Evolutionary conservation across 306 rosid genomes (phyloP).

Genomic region (Acmispon strigosus): DNA sequence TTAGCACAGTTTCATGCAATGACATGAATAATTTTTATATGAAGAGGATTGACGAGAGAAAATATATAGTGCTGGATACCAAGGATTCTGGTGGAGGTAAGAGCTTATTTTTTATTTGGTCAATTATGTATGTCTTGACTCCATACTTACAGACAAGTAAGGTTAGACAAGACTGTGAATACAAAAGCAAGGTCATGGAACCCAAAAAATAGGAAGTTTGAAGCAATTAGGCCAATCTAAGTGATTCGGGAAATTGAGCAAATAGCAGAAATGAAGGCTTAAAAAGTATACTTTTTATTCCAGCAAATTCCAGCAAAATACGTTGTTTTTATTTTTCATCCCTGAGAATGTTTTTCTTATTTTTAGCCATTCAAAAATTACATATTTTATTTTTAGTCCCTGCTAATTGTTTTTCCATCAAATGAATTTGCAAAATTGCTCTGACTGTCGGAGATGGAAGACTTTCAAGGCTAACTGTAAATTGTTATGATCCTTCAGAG

Average conservation of each 20-base stretch:
- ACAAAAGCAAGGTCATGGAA: neutral
- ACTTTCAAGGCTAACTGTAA: neutral
- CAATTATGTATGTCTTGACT: conserved; percentile 14
- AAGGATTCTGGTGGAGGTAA: neutral
- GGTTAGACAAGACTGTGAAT: neutral
- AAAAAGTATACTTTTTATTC: too few species aligned
- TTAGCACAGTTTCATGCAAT: neutral
- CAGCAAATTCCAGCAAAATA: too few species aligned
- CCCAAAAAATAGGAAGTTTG: neutral
- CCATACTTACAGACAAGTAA: neutral
- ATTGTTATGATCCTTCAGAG: neutral
- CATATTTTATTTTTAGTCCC: too few species aligned
- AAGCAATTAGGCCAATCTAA: neutral
- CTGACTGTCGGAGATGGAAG: neutral
- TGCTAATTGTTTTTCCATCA: too few species aligned
- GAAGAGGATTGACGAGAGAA: neutral
- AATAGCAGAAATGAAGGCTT: too few species aligned
- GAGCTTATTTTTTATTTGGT: conserved; percentile 9
- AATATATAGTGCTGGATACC: neutral
- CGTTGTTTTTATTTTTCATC: too few species aligned
- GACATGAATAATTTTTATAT: neutral
- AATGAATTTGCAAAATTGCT: neutral
- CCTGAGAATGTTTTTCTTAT: too few species aligned
- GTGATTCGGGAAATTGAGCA: neutral
- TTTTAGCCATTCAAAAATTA: too few species aligned